Base-by-base conservation (phyloP, 495 filamentous ascomycete genomes). In the Cercophora newfieldiana region DNA sequence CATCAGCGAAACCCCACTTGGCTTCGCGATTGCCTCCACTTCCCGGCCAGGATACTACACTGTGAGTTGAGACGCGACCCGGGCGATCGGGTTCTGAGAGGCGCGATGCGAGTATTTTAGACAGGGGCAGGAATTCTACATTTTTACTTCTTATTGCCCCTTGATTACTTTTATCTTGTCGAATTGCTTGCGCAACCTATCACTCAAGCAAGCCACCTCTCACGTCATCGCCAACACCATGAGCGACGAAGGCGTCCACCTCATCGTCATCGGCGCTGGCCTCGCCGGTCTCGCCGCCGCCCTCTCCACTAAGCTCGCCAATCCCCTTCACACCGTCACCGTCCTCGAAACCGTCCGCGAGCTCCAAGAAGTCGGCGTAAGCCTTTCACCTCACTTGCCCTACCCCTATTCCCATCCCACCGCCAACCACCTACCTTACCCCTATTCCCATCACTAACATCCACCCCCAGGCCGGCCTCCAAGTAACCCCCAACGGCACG, bases 271-370 rank as follows among this genome's bases (percentile, higher is more conserved):
- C 56, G 86, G 86, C 21, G 86, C 85, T 18, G 86, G 86, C 10
- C 81, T 88, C 19, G 78, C 80, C n/a, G 87, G 87, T 14, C 74
- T 89, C 1, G 79, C 79, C 8, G 79, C 84, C n/a, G 85, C 86
- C 7, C 79, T 86, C 22, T 82, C 85, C 1, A 72, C 88, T 19
- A 78, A 82, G 61, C 77, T 77, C 1, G 76, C 78, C 6, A 86
- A 85, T 25, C 69, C 72, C 0, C 61, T 68, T 2, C 86, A 88
- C 68, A 66, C 78, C 54, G 84, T 89, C 0, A 77, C 83, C 61
- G 70, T 89, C 3, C 82, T 83, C 56, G 87, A 89, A 69, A 75
- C 81, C 7, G 77, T 74, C 19, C 71, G 64, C 47, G 71, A 77
- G 55, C 64, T 80, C 3, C 74, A 75, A 30, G 78, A 81, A 66